These are phyloP conservation scores for Botrytis medusae DNA, from an alignment of 2,329 filamentous ascomycete species.

Conservation along the genomic window DNA sequence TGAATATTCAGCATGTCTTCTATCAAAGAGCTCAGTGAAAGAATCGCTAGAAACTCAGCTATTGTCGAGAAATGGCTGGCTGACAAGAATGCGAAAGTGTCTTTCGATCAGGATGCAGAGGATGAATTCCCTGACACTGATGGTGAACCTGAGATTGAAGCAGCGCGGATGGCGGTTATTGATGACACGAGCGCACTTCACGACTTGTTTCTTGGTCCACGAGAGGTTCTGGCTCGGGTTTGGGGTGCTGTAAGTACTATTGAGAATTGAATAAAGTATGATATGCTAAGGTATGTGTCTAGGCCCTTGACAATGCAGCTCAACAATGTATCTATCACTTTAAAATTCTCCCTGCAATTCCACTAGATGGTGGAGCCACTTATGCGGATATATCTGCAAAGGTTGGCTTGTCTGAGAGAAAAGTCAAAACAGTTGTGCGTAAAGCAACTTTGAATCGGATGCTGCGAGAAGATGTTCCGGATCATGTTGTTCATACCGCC, in stretches of 20 bases:
- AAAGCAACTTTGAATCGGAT: constrained; percentile 2
- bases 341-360: constrained; percentile 4
- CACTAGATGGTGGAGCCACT: constrained; percentile 3
- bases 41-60: constrained; percentile 4
- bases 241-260: constrained; percentile 9
- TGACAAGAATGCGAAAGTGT: neutral
- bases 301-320: constrained; percentile 6
- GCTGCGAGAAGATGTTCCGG: neutral
- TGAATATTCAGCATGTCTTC: neutral
- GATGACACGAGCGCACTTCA: constrained; percentile 4
- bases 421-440: constrained; percentile 12
- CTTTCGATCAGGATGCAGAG: constrained; percentile 3
- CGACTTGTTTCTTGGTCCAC: constrained; percentile 9
- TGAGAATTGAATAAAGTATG: neutral
- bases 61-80: constrained; percentile 5
- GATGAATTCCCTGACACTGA: neutral
- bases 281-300: neutral
- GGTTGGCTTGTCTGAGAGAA: neutral
- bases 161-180: constrained; percentile 1
- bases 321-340: constrained; percentile 18
- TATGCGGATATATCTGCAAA: constrained; percentile 11
- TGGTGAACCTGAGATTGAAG: neutral
- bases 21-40: constrained; percentile 16
- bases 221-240: constrained; percentile 6
- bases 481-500: constrained; percentile 12